phyloP scores from a whole-genome alignment of 2,329 filamentous ascomycete species.

The Calonectria hongkongensis region DNA sequence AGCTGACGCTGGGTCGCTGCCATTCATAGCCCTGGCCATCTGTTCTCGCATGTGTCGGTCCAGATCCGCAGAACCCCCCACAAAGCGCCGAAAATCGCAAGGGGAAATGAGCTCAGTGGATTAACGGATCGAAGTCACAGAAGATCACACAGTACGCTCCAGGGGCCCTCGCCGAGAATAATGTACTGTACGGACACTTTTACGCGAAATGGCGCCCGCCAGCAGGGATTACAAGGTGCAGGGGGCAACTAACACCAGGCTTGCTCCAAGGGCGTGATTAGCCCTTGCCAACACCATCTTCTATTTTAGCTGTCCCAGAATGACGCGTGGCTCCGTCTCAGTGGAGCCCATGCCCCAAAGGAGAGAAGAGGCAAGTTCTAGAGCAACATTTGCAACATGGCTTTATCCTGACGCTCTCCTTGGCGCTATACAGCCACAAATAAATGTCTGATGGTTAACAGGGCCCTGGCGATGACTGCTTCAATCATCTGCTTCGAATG shows the following conservation, averaged over 20 bases:
- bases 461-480: not conserved
- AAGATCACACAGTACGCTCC: conserved; percentile 19
- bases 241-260: not conserved
- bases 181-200: conserved; percentile 4
- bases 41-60: not conserved
- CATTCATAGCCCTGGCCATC: not conserved
- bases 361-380: conserved; percentile 3
- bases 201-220: conserved; percentile 13
- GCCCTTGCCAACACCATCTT: conserved; percentile 11
- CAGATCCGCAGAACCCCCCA: conserved; percentile 15
- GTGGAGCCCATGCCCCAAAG: not conserved
- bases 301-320: not conserved
- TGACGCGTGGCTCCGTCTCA: conserved; percentile 4
- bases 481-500: too few relatives aligned
- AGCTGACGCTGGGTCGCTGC: not conserved
- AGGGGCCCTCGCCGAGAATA: too few relatives aligned
- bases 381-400: too few relatives aligned
- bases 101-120: conserved; percentile 13
- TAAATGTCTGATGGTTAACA: not conserved
- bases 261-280: not conserved
- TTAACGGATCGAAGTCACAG: not conserved
- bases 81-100: not conserved
- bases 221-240: conserved; percentile 9
- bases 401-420: not conserved
- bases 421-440: not conserved